These are phyloP conservation scores for Agroathelia rolfsii DNA, from an alignment of 1,284 basidiomycete genomes.

Conservation along the genomic window DNA sequence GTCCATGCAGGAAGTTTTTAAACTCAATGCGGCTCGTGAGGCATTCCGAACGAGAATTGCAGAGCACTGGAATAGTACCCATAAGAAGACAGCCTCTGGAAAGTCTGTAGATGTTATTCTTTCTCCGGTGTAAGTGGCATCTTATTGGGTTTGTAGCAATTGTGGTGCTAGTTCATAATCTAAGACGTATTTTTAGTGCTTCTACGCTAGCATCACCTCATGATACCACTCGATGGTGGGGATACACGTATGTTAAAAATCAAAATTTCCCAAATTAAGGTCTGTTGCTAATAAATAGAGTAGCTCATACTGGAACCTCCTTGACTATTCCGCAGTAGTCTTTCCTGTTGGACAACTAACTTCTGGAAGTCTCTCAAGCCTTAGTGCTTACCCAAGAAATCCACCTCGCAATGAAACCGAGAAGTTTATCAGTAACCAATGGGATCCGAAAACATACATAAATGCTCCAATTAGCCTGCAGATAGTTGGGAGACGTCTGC, in stretches of 20 bases:
- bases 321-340: constrained; percentile 42
- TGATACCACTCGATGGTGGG: constrained; percentile 43
- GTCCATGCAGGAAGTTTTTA: constrained; percentile 31
- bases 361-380: too few species aligned
- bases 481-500: constrained; percentile 37
- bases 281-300: constrained; percentile 25
- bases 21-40: constrained; percentile 29
- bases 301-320: constrained; percentile 59
- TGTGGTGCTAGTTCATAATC: too few species aligned
- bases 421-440: constrained; percentile 28
- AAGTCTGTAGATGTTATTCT: constrained; percentile 46
- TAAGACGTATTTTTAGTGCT: too few species aligned
- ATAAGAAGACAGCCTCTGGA: constrained; percentile 31
- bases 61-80: constrained; percentile 44
- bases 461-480: constrained; percentile 37
- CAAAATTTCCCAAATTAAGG: constrained; percentile 3
- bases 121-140: constrained; percentile 41
- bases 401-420: constrained; percentile 30
- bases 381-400: too few species aligned
- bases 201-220: constrained; percentile 43
- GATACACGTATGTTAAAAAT: constrained; percentile 28
- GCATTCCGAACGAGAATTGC: constrained; percentile 31
- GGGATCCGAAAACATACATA: constrained; percentile 32
- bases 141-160: too few species aligned
- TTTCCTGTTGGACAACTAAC: constrained; percentile 49